Base-by-base conservation (phyloP, 495 filamentous ascomycete genomes). In the Xylaria intraflava region DNA sequence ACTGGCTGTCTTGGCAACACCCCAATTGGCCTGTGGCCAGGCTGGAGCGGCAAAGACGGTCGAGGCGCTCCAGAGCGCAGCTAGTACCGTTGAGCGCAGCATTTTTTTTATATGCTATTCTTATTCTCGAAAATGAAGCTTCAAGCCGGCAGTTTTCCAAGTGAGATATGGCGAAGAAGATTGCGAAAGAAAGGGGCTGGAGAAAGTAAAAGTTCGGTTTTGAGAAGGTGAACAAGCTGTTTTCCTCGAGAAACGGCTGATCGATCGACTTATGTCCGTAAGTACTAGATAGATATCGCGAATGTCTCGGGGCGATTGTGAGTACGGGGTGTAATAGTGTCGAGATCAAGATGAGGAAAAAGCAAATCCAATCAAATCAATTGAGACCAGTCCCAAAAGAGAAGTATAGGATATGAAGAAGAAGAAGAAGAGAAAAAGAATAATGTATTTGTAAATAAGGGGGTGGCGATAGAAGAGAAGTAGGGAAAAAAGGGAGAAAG, bases 41-140 rank as follows among this genome's bases (percentile, higher is more conserved):
- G 64, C 64, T 3, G 78, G 78, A n/a, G 77, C 77, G 17, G 76
- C 73, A 33, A 71, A 62, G 55, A 67, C 74, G 48, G 59, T 55
- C 14, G 52, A 55, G 58, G 70, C 72, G 65, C 68, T 66, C 51
- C 80, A 69, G 46, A 73, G 67, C 30, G 77, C 70, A 19, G 69
- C 59, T 20, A 79, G 53, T 53, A 77, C 54, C 48, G 73, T 64
- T 47, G 71, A 71, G 55, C 64, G 65, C 50, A 68, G 67, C 77
- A 81, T 80, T 33, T 61, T 72, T n/a, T n/a, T n/a, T n/a, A n/a
- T n/a, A n/a, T n/a, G n/a, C n/a, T n/a, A n/a, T n/a, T n/a, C n/a
- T n/a, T n/a, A n/a, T n/a, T n/a, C n/a, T n/a, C n/a, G n/a, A n/a
- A n/a, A n/a, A n/a, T n/a, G n/a, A n/a, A n/a, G n/a, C n/a, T n/a